phyloP scores from a whole-genome alignment of 768 basidiomycete genomes.

The Baorangia bicolor region DNA sequence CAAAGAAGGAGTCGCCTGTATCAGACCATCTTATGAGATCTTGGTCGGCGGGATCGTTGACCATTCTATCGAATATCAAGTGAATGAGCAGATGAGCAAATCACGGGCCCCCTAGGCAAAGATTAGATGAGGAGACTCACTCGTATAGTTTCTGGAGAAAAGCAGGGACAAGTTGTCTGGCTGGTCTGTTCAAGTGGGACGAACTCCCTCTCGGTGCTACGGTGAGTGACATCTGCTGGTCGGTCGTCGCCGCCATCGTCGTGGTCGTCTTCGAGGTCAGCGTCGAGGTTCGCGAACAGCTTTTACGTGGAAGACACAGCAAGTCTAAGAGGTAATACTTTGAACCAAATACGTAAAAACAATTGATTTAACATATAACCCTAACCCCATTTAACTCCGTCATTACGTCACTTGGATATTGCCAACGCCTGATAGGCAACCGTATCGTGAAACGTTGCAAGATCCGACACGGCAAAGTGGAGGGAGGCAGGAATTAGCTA shows the following conservation, averaged over 20 bases:
- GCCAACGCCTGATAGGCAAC: neutral
- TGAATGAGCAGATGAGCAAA: constrained; percentile 9
- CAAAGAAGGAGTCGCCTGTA: constrained; percentile 89
- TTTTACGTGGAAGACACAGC: constrained; percentile 19
- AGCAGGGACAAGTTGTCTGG: constrained; percentile 62
- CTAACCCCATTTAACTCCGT: neutral
- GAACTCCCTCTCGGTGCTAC: constrained; percentile 41
- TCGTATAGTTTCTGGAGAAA: constrained; percentile 93
- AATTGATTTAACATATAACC: constrained; percentile 5
- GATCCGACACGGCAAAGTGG: too few relatives aligned
- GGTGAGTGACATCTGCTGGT: constrained; percentile 58
- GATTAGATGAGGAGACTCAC: constrained; percentile 44
- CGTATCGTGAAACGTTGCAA: neutral
- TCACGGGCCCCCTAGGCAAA: constrained; percentile 4
- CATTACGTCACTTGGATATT: constrained; percentile 1
- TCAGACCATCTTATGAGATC: constrained; percentile 92
- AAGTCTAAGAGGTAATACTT: constrained; percentile 2
- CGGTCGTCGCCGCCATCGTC: constrained; percentile 43
- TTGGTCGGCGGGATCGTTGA: constrained; percentile 79
- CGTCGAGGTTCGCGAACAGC: neutral
- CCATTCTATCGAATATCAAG: constrained; percentile 61
- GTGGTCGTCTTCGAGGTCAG: constrained; percentile 9
- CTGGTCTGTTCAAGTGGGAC: constrained; percentile 44
- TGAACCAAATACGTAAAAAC: constrained; percentile 15
- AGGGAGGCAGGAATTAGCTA: too few relatives aligned